These are phyloP conservation scores for Atkinsonella hypoxylon DNA, from an alignment of 2,329 filamentous ascomycete genomes.

Conservation along the genomic window DNA sequence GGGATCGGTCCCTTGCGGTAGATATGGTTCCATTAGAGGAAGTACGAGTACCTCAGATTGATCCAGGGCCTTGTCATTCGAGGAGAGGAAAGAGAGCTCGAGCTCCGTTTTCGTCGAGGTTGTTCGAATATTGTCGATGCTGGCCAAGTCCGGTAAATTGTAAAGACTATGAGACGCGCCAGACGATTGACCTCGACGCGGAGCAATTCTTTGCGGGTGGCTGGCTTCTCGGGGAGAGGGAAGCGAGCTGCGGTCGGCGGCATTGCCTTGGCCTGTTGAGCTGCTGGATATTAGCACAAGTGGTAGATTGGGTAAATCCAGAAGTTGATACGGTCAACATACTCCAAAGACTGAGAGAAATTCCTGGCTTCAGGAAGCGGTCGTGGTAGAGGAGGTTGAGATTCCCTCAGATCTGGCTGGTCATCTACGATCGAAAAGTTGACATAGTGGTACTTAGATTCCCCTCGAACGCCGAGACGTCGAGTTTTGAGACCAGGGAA, in stretches of 20 bases:
- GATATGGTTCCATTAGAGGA: constrained; percentile 75
- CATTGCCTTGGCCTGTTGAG: constrained; percentile 17
- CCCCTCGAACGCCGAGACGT: constrained; percentile 80
- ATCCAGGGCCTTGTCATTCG: constrained; percentile 35
- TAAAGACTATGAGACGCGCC: constrained; percentile 37
- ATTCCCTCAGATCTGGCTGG: constrained; percentile 34
- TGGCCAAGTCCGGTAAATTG: constrained; percentile 43
- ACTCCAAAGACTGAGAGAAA: constrained; percentile 40
- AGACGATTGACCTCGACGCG: constrained; percentile 7
- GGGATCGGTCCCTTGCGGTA: constrained; percentile 69
- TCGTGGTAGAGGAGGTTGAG: constrained; percentile 32
- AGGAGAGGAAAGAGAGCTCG: constrained; percentile 48
- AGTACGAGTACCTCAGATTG: constrained; percentile 63
- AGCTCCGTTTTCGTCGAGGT: constrained; percentile 46
- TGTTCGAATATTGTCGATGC: constrained; percentile 45
- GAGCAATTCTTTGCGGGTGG: constrained; percentile 9
- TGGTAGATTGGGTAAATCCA: neutral
- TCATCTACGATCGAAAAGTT: constrained; percentile 52
- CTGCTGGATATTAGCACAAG: constrained; percentile 16
- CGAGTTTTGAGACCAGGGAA: constrained; percentile 92
- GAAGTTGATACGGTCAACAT: constrained; percentile 13
- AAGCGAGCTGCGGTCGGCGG: constrained; percentile 14
- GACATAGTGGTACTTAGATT: constrained; percentile 96
- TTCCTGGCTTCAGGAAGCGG: constrained; percentile 36
- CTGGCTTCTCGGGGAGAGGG: constrained; percentile 19